Conservation (phyloP, 306 rosid species). For the Morella rubra region DNA sequence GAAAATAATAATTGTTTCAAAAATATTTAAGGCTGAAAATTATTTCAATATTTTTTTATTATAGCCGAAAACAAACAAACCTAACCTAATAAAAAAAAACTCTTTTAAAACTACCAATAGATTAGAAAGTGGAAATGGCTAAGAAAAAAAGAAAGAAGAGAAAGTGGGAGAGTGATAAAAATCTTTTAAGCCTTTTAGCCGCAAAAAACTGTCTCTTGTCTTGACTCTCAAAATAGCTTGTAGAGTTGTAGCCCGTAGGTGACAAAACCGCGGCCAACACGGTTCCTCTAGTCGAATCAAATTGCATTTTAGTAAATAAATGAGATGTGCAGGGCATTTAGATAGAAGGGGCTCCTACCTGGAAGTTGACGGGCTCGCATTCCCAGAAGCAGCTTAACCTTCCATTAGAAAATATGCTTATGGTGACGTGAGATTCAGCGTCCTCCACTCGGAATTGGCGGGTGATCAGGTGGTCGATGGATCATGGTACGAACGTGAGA, state of each 20-base stretch:
- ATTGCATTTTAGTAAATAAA: conserved; percentile 23
- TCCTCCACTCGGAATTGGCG: neutral
- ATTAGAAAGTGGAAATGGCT: too few relatives aligned
- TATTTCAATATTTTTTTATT: too few relatives aligned
- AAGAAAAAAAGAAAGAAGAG: too few relatives aligned
- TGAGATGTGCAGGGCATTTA: neutral
- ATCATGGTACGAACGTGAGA: neutral
- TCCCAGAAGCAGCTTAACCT: conserved; percentile 20
- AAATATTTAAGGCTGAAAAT: too few relatives aligned
- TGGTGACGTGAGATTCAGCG: neutral
- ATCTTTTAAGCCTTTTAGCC: too few relatives aligned
- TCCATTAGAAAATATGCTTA: neutral
- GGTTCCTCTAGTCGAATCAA: neutral
- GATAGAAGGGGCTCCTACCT: neutral
- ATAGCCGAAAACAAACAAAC: too few relatives aligned
- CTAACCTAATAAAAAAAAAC: too few relatives aligned
- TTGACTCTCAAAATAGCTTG: too few relatives aligned
- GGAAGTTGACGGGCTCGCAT: conserved; percentile 16
- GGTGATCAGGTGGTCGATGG: neutral
- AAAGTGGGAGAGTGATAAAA: too few relatives aligned
- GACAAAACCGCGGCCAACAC: neutral
- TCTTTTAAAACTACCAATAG: too few relatives aligned
- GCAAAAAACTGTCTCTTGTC: too few relatives aligned
- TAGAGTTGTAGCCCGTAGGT: neutral
- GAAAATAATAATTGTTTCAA: too few relatives aligned